These are phyloP conservation scores for Artemisia argyi DNA, from an alignment of 129 eudicot species.

Conservation along the genomic window DNA sequence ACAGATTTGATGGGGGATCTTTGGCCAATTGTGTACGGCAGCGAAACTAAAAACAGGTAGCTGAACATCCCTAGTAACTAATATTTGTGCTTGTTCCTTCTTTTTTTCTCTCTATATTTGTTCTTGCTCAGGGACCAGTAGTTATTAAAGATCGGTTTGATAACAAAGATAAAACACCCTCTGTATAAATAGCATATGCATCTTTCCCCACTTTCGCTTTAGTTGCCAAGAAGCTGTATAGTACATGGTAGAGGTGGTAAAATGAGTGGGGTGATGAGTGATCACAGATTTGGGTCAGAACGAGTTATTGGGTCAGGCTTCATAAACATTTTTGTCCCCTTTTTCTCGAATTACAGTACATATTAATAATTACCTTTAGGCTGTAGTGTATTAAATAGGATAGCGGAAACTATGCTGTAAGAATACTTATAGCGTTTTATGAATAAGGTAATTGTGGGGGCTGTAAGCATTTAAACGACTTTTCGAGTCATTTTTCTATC, in stretches of 20 bases:
- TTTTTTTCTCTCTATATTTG: background rate
- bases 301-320: too few species aligned
- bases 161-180: background rate
- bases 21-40: slow-evolving; percentile 35
- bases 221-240: background rate
- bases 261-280: too few species aligned
- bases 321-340: too few species aligned
- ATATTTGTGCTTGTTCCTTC: background rate
- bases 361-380: too few species aligned
- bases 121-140: background rate
- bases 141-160: background rate
- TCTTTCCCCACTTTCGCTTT: background rate
- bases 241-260: background rate
- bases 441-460: too few species aligned
- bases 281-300: too few species aligned
- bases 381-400: too few species aligned
- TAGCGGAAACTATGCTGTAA: too few species aligned
- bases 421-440: too few species aligned
- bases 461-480: too few species aligned
- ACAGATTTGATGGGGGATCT: slow-evolving; percentile 46
- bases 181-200: background rate
- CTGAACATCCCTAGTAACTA: slow-evolving; percentile 6
- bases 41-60: slow-evolving; percentile 44
- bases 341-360: too few species aligned
- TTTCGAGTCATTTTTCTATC: too few species aligned